phyloP scores from a whole-genome alignment of 164 flowering plant genomes.

The Pachysandra terminalis region DNA sequence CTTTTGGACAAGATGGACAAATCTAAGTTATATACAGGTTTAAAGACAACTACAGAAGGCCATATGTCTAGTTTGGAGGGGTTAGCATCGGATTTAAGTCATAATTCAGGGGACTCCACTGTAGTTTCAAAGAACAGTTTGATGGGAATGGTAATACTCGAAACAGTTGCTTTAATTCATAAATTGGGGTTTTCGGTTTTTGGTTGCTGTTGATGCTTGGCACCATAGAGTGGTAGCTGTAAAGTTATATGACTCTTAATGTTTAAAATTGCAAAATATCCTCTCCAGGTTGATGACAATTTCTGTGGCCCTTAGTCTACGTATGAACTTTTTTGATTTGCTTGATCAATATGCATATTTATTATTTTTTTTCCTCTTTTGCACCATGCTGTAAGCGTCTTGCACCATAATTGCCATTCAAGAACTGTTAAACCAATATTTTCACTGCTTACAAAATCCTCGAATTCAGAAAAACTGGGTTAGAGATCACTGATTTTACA shows the following conservation, averaged over 20 bases:
- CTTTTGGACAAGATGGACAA: constrained; percentile 21
- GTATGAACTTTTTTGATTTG: not conserved
- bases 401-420: not conserved
- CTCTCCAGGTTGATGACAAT: not conserved
- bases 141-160: constrained; percentile 65
- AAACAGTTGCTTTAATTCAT: not conserved
- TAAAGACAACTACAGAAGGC: constrained; percentile 14
- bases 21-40: constrained; percentile 24
- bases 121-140: constrained; percentile 44
- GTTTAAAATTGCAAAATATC: too few species aligned
- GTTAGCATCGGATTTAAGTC: constrained; percentile 22
- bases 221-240: too few species aligned
- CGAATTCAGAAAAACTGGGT: not conserved
- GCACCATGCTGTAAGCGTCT: not conserved
- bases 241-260: too few species aligned
- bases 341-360: not conserved
- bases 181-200: not conserved
- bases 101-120: constrained; percentile 15
- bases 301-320: not conserved
- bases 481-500: not conserved
- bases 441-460: not conserved
- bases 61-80: constrained; percentile 18
- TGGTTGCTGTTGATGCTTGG: not conserved
- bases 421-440: not conserved
- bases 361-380: too few species aligned